Base-by-base conservation (phyloP, 1,139 yeast species). In the Zygosaccharomyces pseudobailii region DNA sequence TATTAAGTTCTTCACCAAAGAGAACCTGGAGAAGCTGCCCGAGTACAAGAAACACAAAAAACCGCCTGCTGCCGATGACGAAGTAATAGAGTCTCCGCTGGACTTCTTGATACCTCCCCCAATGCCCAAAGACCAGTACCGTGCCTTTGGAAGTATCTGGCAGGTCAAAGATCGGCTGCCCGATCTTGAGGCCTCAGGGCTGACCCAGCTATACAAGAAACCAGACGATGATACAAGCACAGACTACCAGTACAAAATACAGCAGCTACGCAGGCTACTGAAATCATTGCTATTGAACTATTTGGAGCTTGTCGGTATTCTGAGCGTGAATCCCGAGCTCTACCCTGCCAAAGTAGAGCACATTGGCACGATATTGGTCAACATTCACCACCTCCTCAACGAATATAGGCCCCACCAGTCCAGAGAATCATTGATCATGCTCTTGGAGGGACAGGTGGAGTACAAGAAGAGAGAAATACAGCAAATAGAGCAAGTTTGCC, bases 351-450 rank as follows among this genome's bases (percentile, higher is more conserved):
- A 84, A 58, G 77, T 86, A 34, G 92, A 86, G 55, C 80, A 85
- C 56, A 75, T 88, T 43, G 76, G 89, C 48, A 73, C 83, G 19
- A 76, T 87, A n/a, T 69, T 88, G 48, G 83, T 88, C 61, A 88
- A 88, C 62, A 83, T 87, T 55, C 95, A 87, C 62, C 96, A 88
- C 63, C 68, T 88, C 46, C 69, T 88, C 51, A 88, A 88, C 65
- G 87, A 87, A 46, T 88, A 87, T 66, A 72, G 96, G 48, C 96
- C 96, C 0, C 96, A 88, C 64, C 96, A 88, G 62, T 82, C 90
- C 6, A 73, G 95, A 40, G 96, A 88, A 58, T 82, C 88, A 50
- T 74, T 88, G 55, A 83, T 86, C 41, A 73, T 83, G 75, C 69
- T 86, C 47, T 70, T 88, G 64, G 81, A 78, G 58, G 82, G 80